phyloP scores from a whole-genome alignment of 768 basidiomycete species.

The Dentipellis fragilis region DNA sequence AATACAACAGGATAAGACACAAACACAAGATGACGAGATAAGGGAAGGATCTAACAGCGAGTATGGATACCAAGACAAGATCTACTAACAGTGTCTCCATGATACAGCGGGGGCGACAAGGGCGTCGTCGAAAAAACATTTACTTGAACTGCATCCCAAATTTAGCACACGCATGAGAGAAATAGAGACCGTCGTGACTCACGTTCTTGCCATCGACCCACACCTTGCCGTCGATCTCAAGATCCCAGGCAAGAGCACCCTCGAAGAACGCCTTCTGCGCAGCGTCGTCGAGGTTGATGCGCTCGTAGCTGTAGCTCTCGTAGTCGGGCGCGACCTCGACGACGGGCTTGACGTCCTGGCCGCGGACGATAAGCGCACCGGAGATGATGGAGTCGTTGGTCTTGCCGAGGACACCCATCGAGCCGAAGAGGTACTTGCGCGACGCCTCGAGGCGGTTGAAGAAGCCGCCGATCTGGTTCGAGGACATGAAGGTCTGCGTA shows the following conservation, averaged over 20 bases:
- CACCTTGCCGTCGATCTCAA: conserved; percentile 78
- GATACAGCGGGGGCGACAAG: background rate
- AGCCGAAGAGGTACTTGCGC: conserved; percentile 93
- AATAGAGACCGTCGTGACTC: conserved; percentile 25
- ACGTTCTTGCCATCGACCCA: conserved; percentile 91
- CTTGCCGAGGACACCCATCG: conserved; percentile 81
- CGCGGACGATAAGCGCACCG: conserved; percentile 78
- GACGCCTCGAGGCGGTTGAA: conserved; percentile 97
- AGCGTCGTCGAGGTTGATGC: conserved; percentile 62
- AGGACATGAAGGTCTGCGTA: conserved; percentile 88
- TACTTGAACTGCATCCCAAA: conserved; percentile 22
- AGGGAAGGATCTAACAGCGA: background rate
- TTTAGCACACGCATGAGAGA: background rate
- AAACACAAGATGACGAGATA: conserved; percentile 3
- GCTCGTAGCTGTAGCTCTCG: conserved; percentile 79
- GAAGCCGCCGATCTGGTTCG: conserved; percentile 90
- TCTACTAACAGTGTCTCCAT: background rate
- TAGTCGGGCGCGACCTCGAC: conserved; percentile 82
- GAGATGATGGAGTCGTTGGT: conserved; percentile 70
- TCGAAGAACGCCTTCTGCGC: conserved; percentile 88
- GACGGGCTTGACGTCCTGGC: conserved; percentile 59
- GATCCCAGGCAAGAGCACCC: conserved; percentile 88
- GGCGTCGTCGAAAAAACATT: background rate
- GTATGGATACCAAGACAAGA: background rate
- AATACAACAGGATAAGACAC: background rate